phyloP scores from a whole-genome alignment of 495 filamentous ascomycete species.

The Lichenothelia convexa region DNA sequence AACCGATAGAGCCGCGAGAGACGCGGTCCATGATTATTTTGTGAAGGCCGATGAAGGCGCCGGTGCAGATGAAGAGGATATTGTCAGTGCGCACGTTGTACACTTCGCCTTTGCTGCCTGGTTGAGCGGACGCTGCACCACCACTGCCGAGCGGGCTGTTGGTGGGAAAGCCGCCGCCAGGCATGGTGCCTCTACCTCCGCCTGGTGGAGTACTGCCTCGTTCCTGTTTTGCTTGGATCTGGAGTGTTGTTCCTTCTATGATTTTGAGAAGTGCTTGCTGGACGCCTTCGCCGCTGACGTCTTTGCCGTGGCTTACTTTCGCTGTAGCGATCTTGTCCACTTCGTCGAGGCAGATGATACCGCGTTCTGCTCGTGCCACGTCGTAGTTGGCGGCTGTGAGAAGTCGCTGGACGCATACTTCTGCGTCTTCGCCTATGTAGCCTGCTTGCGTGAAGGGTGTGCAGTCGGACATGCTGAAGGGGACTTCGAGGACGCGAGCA shows the following conservation, averaged over 20 bases:
- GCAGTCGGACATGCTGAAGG: constrained; percentile 94
- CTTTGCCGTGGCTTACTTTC: constrained; percentile 51
- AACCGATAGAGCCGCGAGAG: constrained; percentile 76
- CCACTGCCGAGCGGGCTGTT: constrained; percentile 31
- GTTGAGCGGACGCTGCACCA: constrained; percentile 1
- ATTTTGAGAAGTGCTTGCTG: constrained; percentile 94
- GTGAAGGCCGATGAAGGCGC: constrained; percentile 84
- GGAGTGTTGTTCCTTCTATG: constrained; percentile 86
- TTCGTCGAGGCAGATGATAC: constrained; percentile 90
- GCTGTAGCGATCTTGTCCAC: constrained; percentile 86
- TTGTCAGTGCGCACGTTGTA: constrained; percentile 88
- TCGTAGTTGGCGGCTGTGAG: constrained; percentile 84
- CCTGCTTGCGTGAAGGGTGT: constrained; percentile 94
- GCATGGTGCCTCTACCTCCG: constrained; percentile 2
- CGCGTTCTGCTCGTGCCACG: constrained; percentile 65
- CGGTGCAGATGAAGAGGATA: constrained; percentile 91
- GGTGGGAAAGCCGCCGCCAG: constrained; percentile 22
- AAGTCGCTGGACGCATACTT: constrained; percentile 77
- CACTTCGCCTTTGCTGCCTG: constrained; percentile 52
- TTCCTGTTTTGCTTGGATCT: constrained; percentile 71
- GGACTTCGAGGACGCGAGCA: constrained; percentile 66
- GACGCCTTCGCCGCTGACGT: constrained; percentile 84
- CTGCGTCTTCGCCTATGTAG: constrained; percentile 93
- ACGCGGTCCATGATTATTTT: constrained; percentile 76
- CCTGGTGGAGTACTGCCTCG: constrained; percentile 28